Evolutionary conservation across 2,329 filamentous ascomycete genomes (phyloP), one percentile per base, ranked within the genome.

Genomic region (Cytospora schulzeri): DNA sequence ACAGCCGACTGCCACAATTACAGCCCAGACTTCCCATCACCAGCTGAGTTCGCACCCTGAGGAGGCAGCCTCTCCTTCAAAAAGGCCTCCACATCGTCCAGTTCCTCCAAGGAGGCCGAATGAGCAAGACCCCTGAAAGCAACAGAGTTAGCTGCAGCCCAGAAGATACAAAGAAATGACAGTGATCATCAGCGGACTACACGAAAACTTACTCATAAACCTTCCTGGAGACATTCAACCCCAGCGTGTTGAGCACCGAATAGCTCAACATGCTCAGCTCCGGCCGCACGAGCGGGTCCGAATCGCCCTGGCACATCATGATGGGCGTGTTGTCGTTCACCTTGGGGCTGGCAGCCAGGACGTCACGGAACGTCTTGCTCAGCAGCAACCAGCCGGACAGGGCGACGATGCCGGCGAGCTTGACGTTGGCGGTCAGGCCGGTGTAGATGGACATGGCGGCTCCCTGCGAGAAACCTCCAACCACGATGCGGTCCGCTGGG

Each of bases 381-480:
- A 97, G 80, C 24, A 92, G 82, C 70, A 97, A 78, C 77, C 96
- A 98, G 71, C 87, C 90, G 15, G 91, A 95, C 67, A 98, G 78
- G 9, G 89, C 92, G 68, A 97, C 89, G 68, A 98, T 91, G 68
- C 93, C 94, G n/a, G 88, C 94, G 19, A 98, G 81, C 77, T 92
- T 92, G 70, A 85, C 82, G 65, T 80, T 78, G 69, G 81, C 85
- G 5, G 93, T 96, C 51, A 96, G 78, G 6, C 92, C 93, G 0
- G 91, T 83, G 72, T 97, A 87, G 48, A 98, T 77, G 24, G 92
- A 87, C 83, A 97, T 92, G 63, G 93, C 93, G 60, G 92, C 94
- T 65, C 94, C 94, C 77, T 98, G 87, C 28, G 88, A 91, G 81
- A 94, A 95, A 50, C 91, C 91, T 38, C 91, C 94, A 8, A 98